Evolutionary conservation across 495 filamentous ascomycete genomes (phyloP).

Genomic region (Amphirosellinia nigrospora): DNA sequence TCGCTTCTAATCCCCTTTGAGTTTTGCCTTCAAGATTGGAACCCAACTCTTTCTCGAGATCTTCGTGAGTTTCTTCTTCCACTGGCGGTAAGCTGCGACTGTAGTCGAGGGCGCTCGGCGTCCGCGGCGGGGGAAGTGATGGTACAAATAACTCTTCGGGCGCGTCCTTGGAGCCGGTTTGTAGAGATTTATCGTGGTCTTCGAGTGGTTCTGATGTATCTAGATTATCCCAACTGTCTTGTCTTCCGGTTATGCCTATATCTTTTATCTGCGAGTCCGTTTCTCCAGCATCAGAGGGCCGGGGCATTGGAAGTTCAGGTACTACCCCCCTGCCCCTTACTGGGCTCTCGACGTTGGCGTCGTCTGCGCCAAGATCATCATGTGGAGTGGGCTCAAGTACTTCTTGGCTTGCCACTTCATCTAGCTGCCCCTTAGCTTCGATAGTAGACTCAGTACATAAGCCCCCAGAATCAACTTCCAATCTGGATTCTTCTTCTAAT

Average conservation of each 20-base stretch:
- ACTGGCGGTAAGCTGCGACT: constrained; percentile 49
- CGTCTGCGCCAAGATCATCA: constrained; percentile 16
- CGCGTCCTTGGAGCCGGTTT: background rate
- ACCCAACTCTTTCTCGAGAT: constrained; percentile 40
- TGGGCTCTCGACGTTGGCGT: constrained; percentile 29
- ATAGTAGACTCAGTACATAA: constrained; percentile 30
- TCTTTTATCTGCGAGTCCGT: constrained; percentile 21
- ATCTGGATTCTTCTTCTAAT: constrained; percentile 38
- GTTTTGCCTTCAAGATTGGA: constrained; percentile 12
- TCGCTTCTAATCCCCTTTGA: constrained; percentile 36
- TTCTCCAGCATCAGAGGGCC: constrained; percentile 13
- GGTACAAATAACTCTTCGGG: constrained; percentile 22
- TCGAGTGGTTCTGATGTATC: constrained; percentile 33
- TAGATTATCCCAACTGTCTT: constrained; percentile 31
- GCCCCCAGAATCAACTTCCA: constrained; percentile 31
- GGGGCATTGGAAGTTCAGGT: constrained; percentile 26
- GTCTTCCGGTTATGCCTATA: constrained; percentile 28
- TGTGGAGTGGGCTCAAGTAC: background rate
- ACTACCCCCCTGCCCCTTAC: constrained; percentile 29
- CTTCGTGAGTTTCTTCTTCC: constrained; percentile 48
- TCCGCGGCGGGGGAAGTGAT: constrained; percentile 28
- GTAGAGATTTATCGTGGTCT: constrained; percentile 13
- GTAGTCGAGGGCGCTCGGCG: constrained; percentile 35
- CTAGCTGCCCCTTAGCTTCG: background rate
- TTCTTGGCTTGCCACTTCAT: constrained; percentile 5